Evolutionary conservation across 148 eudicot species (phyloP), one percentile per base, ranked within the genome.

Genomic region (Rhododendron ovatum): DNA sequence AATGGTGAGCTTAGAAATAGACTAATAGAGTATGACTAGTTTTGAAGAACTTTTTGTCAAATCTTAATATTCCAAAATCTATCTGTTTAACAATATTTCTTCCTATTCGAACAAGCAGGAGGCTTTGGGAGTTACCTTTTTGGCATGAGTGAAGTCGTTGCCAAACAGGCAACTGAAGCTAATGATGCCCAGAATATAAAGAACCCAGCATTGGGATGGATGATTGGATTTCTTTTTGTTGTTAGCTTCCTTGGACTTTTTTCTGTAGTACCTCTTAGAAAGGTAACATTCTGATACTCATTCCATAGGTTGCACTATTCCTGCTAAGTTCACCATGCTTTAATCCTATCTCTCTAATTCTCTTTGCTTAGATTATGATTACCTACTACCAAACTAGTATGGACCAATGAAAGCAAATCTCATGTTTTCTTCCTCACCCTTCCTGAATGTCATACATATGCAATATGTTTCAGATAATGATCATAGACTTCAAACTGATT

Each of bases 171-270:
- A 17, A 88, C 88, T 63, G 93, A 90, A 61, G 93, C 84, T 26
- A 83, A 73, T 71, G 59, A 11, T 84, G 80, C 90, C 78, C 83
- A 35, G 69, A 92, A 93, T 88, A 82, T 93, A 51, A 96, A 95
- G 89, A 87, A 92, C 82, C 99, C 95, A 0, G 28, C 83, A 1
- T 77, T 93, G 39, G 89, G 88, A 73, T 95, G 98, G 99, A 91
- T 96, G 93, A 92, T 96, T 37, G 98, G 91, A 17, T 96, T 96
- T 89, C 93, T 96, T 8, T 93, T 96, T 83, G 90, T 94, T 84
- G 99, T 96, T 79, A 96, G 99, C 89, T 96, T 95, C 83, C 90
- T 94, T 82, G 99, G 99, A 51, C 94, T 96, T 43, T 95, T 94
- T 41, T 92, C 96, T 6, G 98, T 95, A 30, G 95, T 95, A 59